Percentiles rank a stretch among this genome's conserved stretches.
phyloP scores from a whole-genome alignment of 768 basidiomycete genomes.

The Steccherinum ochraceum region DNA sequence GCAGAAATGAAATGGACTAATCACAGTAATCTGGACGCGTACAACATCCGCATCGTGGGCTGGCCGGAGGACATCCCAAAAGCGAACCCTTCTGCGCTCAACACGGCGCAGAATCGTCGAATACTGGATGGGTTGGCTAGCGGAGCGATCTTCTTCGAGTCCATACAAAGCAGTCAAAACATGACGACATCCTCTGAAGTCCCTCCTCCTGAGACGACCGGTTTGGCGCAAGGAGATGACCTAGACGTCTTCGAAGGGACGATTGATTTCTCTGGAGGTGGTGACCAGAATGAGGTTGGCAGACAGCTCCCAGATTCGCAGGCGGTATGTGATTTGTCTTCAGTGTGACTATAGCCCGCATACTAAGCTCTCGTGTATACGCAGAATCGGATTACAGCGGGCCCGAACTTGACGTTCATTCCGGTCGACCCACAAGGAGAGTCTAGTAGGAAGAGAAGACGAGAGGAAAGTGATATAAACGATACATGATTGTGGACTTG shows the following conservation, averaged over 20 bases:
- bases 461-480: not conserved
- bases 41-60: constrained; percentile 55
- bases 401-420: too few species aligned
- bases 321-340: too few species aligned
- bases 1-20: constrained; percentile 79
- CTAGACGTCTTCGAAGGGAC: constrained; percentile 3
- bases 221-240: not conserved
- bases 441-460: not conserved
- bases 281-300: not conserved
- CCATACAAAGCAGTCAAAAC: not conserved
- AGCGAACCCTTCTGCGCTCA: constrained; percentile 58
- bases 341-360: too few species aligned
- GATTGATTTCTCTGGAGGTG: constrained; percentile 1
- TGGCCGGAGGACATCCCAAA: constrained; percentile 56
- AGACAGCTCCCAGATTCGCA: not conserved
- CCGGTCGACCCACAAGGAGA: too few species aligned
- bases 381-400: too few species aligned
- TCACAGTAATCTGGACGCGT: constrained; percentile 46
- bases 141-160: constrained; percentile 40
- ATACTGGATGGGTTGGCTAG: constrained; percentile 43
- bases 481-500: not conserved
- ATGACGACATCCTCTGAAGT: too few species aligned
- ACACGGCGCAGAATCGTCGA: constrained; percentile 45
- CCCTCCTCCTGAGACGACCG: too few species aligned
- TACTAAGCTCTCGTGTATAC: too few species aligned